Base-by-base conservation (phyloP, 2,329 filamentous ascomycete genomes). In the Cladosporium sp. region DNA sequence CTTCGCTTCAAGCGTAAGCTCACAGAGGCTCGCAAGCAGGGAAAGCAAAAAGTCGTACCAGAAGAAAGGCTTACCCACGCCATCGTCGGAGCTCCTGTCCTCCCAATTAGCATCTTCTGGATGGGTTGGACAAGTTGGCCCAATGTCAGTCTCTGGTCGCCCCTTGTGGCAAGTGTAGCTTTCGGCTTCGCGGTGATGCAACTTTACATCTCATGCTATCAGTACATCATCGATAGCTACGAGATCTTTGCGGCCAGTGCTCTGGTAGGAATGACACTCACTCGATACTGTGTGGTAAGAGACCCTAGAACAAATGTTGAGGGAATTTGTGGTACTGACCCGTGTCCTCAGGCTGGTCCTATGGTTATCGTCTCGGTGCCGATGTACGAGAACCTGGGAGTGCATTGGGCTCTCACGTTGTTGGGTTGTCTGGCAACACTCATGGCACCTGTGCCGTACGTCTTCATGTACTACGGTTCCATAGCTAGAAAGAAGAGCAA, bases 81-180 rank as follows among this genome's bases (percentile, higher is more conserved):
- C 20, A 71, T 75, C 55, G 57, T 72, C 9, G 72, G 70, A 1
- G 67, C 69, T 2, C 57, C 62, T 0, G 58, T 67, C 1, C 66
- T 80, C 0, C 75, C 77, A 0, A 63, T 77, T 27, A 69, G 67
- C 1, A 65, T 82, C 2, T 79, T 82, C 60, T 82, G 78, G 78
- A 76, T 82, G 64, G 78, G 71, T 0, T 82, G 78, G 78, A 40
- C 38, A 4, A 13, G 12, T 27, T 27, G 13, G 16, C 38, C 38
- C 7, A 8, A n/a, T 15, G 20, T 79, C 20, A 74, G 71, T 9
- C 71, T 75, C 56, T 80, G 77, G 76, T 74, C 70, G 13, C 72
- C 74, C 0, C 67, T 81, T 3, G 61, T 64, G 1, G 76, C 77
- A 1, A 75, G 69, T n/a, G 69, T 74, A 4, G 4, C 73, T 0